Evolutionary conservation across 2,329 filamentous ascomycete genomes (phyloP).

Genomic region (Microascus cirrosus): DNA sequence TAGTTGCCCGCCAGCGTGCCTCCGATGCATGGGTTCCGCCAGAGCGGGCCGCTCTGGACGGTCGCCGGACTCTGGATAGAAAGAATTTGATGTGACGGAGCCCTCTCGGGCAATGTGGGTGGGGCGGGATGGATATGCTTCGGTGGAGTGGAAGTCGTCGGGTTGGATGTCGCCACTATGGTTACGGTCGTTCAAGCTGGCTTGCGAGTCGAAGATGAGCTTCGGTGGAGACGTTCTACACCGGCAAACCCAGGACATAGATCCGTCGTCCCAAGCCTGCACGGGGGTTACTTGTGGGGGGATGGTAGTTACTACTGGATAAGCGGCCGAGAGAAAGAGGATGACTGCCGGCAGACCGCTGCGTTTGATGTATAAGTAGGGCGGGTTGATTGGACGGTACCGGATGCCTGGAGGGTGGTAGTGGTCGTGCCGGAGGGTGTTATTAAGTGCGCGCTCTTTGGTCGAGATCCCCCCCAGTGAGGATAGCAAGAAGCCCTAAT

Average conservation of each 20-base stretch:
- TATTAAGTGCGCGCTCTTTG: background rate
- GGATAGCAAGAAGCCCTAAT: background rate
- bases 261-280: background rate
- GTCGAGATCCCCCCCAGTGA: background rate
- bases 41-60: constrained; percentile 68
- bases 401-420: background rate
- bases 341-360: background rate
- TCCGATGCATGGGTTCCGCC: constrained; percentile 63
- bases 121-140: constrained; percentile 5
- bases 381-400: constrained; percentile 4
- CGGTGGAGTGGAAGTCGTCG: constrained; percentile 4
- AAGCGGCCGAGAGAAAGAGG: background rate
- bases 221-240: background rate
- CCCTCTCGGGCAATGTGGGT: constrained; percentile 41
- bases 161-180: constrained; percentile 2
- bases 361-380: background rate
- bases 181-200: constrained; percentile 1
- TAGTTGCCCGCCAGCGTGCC: constrained; percentile 66
- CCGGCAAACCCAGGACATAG: background rate
- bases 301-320: background rate
- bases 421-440: constrained; percentile 1
- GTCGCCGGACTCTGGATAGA: constrained; percentile 52
- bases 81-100: constrained; percentile 42
- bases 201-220: background rate
- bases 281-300: background rate